These are phyloP conservation scores for Pyrenula massariospora DNA, from an alignment of 495 filamentous ascomycete species.

Conservation along the genomic window DNA sequence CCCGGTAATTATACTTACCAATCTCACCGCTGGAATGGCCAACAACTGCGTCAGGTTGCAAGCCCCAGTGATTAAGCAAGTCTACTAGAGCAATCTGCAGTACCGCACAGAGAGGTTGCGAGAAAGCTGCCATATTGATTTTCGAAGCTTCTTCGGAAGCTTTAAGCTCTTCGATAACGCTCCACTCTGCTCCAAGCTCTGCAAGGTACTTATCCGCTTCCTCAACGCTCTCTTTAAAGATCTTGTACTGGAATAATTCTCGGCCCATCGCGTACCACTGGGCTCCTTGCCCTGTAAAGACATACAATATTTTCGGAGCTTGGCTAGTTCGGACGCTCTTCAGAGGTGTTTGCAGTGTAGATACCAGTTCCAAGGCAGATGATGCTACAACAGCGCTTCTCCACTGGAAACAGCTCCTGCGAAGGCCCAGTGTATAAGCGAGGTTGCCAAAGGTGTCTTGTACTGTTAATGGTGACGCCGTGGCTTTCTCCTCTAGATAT, in stretches of 20 bases:
- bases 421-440: conserved; percentile 20
- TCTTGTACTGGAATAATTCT: conserved; percentile 7
- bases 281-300: conserved; percentile 25
- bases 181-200: conserved; percentile 7
- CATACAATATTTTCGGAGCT: conserved; percentile 8
- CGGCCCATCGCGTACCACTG: conserved; percentile 21
- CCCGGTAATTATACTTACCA: conserved; percentile 7
- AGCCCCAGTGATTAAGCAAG: conserved; percentile 16
- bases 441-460: conserved; percentile 10
- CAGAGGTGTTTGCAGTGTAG: conserved; percentile 10
- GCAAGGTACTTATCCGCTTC: conserved; percentile 6
- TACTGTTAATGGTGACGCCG: not conserved
- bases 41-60: conserved; percentile 17
- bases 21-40: conserved; percentile 36
- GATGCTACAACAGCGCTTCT: conserved; percentile 11
- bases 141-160: conserved; percentile 6
- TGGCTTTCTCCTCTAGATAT: not conserved
- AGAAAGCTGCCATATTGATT: conserved; percentile 15
- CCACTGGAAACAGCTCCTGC: conserved; percentile 17
- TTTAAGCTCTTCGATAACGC: conserved; percentile 11
- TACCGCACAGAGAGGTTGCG: conserved; percentile 27
- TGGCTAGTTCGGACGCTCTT: not conserved
- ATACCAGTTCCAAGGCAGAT: conserved; percentile 6
- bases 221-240: conserved; percentile 5
- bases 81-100: conserved; percentile 32